phyloP scores from a whole-genome alignment of 2,329 filamentous ascomycete species.

The Colletotrichum karsti region DNA sequence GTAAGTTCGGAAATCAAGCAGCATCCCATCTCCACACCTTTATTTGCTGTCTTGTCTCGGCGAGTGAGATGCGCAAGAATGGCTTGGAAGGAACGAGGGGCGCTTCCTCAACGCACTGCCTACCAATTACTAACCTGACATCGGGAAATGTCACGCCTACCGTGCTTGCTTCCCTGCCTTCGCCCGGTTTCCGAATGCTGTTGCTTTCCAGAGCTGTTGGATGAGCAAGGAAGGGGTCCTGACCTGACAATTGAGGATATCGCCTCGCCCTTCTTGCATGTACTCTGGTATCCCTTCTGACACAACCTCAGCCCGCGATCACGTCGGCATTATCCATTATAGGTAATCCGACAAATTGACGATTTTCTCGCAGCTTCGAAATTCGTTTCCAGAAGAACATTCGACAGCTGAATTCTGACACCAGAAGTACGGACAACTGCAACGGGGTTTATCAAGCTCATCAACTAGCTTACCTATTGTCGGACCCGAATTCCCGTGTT shows the following conservation, averaged over 20 bases:
- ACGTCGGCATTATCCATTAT: background rate
- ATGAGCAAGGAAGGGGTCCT: background rate
- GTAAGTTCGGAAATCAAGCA: constrained; percentile 1
- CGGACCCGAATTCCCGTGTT: background rate
- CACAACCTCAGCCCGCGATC: background rate
- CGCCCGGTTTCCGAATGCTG: background rate
- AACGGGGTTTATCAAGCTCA: background rate
- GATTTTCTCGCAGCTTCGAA: background rate
- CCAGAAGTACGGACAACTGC: background rate
- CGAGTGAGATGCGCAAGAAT: constrained; percentile 9
- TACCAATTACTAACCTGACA: background rate
- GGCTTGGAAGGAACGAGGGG: background rate
- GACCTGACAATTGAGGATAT: background rate
- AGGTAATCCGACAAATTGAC: background rate
- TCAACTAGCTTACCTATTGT: background rate
- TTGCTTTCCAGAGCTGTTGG: background rate
- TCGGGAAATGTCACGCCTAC: background rate
- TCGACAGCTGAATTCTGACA: background rate
- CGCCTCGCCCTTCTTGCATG: background rate
- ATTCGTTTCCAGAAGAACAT: background rate
- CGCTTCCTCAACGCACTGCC: constrained; percentile 12
- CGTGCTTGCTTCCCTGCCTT: background rate
- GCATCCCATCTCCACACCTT: constrained; percentile 16
- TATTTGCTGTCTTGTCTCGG: constrained; percentile 15
- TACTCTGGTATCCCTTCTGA: background rate